Base-by-base conservation (phyloP, 495 filamentous ascomycete genomes). In the Talaromyces adpressus region DNA sequence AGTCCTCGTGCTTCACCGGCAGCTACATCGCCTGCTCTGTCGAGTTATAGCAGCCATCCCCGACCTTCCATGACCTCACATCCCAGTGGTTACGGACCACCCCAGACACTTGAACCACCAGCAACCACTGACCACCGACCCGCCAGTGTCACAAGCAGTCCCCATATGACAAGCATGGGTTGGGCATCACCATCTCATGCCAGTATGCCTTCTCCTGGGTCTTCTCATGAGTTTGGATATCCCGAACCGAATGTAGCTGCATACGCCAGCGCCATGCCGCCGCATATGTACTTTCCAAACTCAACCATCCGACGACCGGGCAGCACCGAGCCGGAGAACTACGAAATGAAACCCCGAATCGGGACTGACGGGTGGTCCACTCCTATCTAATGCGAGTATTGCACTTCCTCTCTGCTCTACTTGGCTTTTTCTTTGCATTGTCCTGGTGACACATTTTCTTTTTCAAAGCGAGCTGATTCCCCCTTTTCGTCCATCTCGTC, bases 21-120 rank as follows among this genome's bases (percentile, higher is more conserved):
- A 2, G 79, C 83, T 32, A 86, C 84, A 6, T 82, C 85, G 7
- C 84, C 84, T 4, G 82, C 84, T 7, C 72, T 85, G 7, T 86
- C 86, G 11, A 83, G 79, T 63, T 87, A 81, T 64, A 76, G 76
- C 63, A 84, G 74, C 70, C 85, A 72, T 76, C 83, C 67, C 72
- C 88, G 76, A 70, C 91, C 72, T 65, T 89, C 72, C 63, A 83
- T 81, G 86, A 93, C 85, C 67, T 97, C 92, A 20, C 91, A 96
- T 75, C 92, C 92, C 0, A 85, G 77, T 9, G 82, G 79, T 51
- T 96, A 93, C 70, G 89, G 84, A 25, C 91, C 91, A 7, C 93
- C 94, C 0, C 86, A 89, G 41, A 90, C 92, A 34, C 82, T 98
- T 6, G 94, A 98, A 71, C 93, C 94, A 23, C 92, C 89, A 52